These are phyloP conservation scores for Fusarium acutatum DNA, from an alignment of 2,329 filamentous ascomycete genomes.

Conservation along the genomic window DNA sequence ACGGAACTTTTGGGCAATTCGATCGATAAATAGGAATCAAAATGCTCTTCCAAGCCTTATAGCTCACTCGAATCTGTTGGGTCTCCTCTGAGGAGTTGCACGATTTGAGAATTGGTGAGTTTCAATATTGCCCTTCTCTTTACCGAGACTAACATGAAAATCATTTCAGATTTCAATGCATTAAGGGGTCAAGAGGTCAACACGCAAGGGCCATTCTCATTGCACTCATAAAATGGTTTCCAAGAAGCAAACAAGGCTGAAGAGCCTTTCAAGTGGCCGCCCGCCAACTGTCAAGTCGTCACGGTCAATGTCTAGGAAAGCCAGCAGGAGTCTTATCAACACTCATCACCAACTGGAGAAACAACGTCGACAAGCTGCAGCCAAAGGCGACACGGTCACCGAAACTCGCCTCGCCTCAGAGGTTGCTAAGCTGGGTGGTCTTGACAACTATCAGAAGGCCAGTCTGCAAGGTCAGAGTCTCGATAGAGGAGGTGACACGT, in stretches of 20 bases:
- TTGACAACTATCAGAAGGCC: constrained; percentile 71
- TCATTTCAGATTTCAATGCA: constrained; percentile 4
- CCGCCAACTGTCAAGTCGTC: constrained; percentile 62
- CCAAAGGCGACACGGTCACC: constrained; percentile 58
- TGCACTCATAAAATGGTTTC: constrained; percentile 50
- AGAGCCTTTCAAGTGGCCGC: constrained; percentile 60
- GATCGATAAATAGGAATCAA: neutral
- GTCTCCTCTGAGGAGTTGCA: neutral
- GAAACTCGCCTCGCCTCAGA: constrained; percentile 60
- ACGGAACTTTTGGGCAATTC: neutral
- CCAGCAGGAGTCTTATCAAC: constrained; percentile 71
- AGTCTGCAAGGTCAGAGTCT: constrained; percentile 73
- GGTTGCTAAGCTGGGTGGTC: constrained; percentile 66
- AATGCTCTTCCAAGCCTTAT: neutral
- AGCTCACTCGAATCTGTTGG: neutral
- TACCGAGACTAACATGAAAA: constrained; percentile 24
- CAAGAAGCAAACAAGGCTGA: constrained; percentile 55
- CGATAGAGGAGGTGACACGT: constrained; percentile 74
- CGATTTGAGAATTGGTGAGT: neutral
- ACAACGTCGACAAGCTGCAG: constrained; percentile 63
- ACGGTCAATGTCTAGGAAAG: constrained; percentile 70
- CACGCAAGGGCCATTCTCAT: neutral
- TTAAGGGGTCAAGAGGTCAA: constrained; percentile 1
- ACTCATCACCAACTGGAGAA: constrained; percentile 73
- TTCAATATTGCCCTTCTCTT: neutral